Evolutionary conservation across 2,329 filamentous ascomycete genomes (phyloP).

Genomic region (Thielaviopsis musarum): DNA sequence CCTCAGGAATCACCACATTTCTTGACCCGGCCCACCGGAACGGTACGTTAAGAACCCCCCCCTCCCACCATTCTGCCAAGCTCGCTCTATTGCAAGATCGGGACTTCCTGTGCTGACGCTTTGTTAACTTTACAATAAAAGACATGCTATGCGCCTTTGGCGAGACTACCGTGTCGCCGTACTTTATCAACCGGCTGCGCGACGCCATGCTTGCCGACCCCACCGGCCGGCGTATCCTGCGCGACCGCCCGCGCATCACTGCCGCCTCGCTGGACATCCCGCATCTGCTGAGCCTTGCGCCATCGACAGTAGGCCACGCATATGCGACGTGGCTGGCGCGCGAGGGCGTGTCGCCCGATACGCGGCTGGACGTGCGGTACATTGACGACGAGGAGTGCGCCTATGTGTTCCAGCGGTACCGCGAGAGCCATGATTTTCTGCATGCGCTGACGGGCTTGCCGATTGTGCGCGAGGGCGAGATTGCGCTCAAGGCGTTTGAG

Average conservation of each 20-base stretch:
- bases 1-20: conserved; percentile 45
- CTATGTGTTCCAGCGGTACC: conserved; percentile 96
- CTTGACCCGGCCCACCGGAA: conserved; percentile 59
- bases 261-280: conserved; percentile 52
- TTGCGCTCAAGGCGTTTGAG: conserved; percentile 96
- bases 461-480: conserved; percentile 83
- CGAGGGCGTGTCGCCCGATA: conserved; percentile 86
- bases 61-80: too few relatives aligned
- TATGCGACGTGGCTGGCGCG: conserved; percentile 88
- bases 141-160: conserved; percentile 91
- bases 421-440: conserved; percentile 96
- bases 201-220: conserved; percentile 74
- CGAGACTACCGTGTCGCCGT: conserved; percentile 85
- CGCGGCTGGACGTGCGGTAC: conserved; percentile 64
- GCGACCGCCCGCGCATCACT: conserved; percentile 74
- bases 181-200: conserved; percentile 84
- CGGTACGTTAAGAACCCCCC: conserved; percentile 30
- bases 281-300: conserved; percentile 53
- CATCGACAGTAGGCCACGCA: conserved; percentile 58
- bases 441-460: conserved; percentile 86
- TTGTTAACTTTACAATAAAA: conserved; percentile 18
- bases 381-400: conserved; percentile 92
- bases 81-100: neutral
- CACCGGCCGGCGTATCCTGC: conserved; percentile 80
- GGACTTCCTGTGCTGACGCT: neutral